Conservation (phyloP, 2,329 filamentous ascomycete genomes). For the Neophaeococcomyces aloes region DNA sequence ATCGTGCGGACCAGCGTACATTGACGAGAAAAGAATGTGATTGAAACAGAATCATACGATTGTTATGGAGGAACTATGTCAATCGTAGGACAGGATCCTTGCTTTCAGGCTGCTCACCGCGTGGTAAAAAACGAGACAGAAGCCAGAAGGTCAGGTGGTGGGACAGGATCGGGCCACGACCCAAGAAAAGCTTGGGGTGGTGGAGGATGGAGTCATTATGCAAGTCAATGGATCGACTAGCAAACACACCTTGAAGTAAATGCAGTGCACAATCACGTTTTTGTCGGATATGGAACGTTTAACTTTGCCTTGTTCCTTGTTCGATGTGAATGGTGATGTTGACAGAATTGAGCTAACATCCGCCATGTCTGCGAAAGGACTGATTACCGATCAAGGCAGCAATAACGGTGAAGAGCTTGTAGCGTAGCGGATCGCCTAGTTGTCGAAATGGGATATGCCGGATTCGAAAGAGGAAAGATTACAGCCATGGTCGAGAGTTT, state of each 20-base stretch:
- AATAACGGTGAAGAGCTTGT: not conserved
- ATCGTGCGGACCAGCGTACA: not conserved
- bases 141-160: not conserved
- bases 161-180: slow-evolving; percentile 3
- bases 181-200: not conserved
- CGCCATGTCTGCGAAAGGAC: not conserved
- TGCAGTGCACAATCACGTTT: slow-evolving; percentile 5
- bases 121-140: not conserved
- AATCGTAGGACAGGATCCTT: slow-evolving; percentile 3
- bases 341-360: not conserved
- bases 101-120: slow-evolving; percentile 1
- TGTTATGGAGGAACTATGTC: not conserved
- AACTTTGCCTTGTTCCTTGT: not conserved
- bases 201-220: slow-evolving; percentile 5
- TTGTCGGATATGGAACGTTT: not conserved
- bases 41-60: not conserved
- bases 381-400: not conserved
- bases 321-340: not conserved
- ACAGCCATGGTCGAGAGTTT: not conserved
- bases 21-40: not conserved
- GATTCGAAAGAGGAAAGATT: not conserved
- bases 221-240: slow-evolving; percentile 1
- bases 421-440: not conserved
- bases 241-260: not conserved
- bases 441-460: not conserved